Conservation (phyloP, 2,329 filamentous ascomycete genomes). For the Capronia epimyces region DNA sequence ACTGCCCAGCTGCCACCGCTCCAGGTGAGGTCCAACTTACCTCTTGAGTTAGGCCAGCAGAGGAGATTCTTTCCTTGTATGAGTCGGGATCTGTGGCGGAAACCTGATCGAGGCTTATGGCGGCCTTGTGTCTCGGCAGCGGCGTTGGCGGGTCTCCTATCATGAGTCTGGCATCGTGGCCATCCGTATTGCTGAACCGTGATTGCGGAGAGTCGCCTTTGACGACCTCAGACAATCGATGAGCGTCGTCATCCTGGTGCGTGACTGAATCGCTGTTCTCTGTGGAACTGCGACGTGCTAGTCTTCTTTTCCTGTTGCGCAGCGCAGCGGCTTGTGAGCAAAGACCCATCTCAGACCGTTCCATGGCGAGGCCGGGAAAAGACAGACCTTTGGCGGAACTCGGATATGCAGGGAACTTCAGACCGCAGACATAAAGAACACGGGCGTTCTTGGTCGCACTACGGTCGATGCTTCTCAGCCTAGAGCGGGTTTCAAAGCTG, state of each 20-base stretch:
- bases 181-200: constrained; percentile 19
- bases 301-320: constrained; percentile 1
- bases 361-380: neutral
- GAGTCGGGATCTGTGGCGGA: constrained; percentile 12
- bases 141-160: constrained; percentile 18
- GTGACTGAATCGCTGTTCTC: neutral
- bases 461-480: neutral
- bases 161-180: constrained; percentile 2
- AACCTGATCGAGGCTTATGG: constrained; percentile 15
- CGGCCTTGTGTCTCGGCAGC: constrained; percentile 24
- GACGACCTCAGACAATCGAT: neutral
- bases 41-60: constrained; percentile 19
- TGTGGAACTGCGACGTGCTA: neutral
- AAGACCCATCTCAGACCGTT: neutral
- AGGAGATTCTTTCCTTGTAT: constrained; percentile 18
- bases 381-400: constrained; percentile 10
- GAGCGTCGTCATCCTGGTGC: neutral
- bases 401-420: constrained; percentile 26
- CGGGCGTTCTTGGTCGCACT: constrained; percentile 33
- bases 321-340: too few relatives aligned
- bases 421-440: constrained; percentile 33
- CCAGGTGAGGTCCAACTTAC: neutral
- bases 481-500: neutral
- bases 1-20: too few relatives aligned
- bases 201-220: constrained; percentile 8